A percentile compares a stretch with the other conserved stretches of the same genome.
Evolutionary conservation across 2,329 filamentous ascomycete species (phyloP).

Genomic region (Paraphaeosphaeria sporulosa): DNA sequence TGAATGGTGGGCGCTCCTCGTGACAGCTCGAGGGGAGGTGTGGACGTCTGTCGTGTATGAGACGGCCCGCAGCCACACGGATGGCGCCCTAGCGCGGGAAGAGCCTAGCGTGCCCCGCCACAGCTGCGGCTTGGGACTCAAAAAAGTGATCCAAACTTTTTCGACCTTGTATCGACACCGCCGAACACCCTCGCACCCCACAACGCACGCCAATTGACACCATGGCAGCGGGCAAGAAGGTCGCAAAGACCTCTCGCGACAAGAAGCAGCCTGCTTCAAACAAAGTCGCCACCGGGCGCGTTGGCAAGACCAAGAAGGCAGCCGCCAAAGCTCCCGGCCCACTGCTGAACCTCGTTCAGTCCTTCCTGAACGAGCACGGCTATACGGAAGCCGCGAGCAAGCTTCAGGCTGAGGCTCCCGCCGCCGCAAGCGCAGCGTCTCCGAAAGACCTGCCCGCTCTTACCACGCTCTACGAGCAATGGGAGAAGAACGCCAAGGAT

Average conservation of each 20-base stretch:
- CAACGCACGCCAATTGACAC: constrained; percentile 18
- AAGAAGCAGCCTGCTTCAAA: constrained; percentile 27
- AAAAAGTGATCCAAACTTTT: constrained; percentile 29
- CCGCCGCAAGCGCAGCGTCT: constrained; percentile 11
- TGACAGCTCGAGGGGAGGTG: constrained; percentile 10
- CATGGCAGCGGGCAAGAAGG: constrained; percentile 39
- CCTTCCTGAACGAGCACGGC: constrained; percentile 45
- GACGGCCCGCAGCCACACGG: constrained; percentile 22
- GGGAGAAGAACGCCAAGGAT: constrained; percentile 33
- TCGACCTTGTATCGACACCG: constrained; percentile 19
- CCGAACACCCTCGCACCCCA: constrained; percentile 2
- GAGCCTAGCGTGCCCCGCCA: constrained; percentile 19
- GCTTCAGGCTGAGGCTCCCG: constrained; percentile 30
- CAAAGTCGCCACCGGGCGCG: constrained; percentile 15
- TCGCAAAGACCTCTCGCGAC: constrained; percentile 19
- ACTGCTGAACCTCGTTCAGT: constrained; percentile 43
- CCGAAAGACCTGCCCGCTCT: constrained; percentile 29
- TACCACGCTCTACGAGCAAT: constrained; percentile 35
- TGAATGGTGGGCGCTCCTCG: constrained; percentile 8
- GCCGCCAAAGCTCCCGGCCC: constrained; percentile 24
- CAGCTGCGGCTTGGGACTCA: constrained; percentile 17
- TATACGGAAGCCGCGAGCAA: constrained; percentile 40
- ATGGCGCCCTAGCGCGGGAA: not conserved
- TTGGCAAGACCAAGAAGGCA: constrained; percentile 14
- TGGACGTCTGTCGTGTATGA: constrained; percentile 26